Base-by-base conservation (phyloP, 805 yeast genomes). In the Diddensiella caesifluorescens region DNA sequence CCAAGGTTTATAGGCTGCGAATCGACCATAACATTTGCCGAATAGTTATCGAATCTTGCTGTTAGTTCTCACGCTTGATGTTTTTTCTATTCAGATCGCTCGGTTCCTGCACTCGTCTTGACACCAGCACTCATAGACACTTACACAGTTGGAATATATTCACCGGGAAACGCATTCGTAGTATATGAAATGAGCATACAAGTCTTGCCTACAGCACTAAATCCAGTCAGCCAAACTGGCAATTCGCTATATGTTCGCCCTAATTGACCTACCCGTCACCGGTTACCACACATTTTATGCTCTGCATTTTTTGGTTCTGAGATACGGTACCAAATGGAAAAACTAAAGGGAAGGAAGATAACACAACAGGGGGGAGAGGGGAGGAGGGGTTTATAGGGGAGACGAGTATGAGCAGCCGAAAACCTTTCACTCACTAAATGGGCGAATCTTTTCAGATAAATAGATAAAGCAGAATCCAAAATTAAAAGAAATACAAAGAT, bases 151-250 rank as follows among this genome's bases (percentile, higher is more conserved):
- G 97, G 97, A 45, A 88, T 83, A 62, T 88, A 88, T 56, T 88
- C 96, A 53, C 83, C 85, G 4, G 95, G 95, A 63, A 88, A 88
- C 23, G 94, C 84, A 61, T 87, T 88, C 40, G 95, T 85, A 22
- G 95, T 88, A 65, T 88, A 88, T 19, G 90, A 79, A 49, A 88
- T 87, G 48, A 88, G 73, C 44, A 87, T 70, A 59, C 95, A 87
- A 2, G 95, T 88, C 61, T 87, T 88, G 65, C 97, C 97, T 34
- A 88, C 96, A 42, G 95, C 95, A 64, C 81, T 68, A 22, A 7
- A 23, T 23, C 12, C 27, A 9, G 27, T 9, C 27, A 25, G 27
- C 10, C 9, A 25, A 25, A 12, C 12, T 25, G 12, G 27, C 12
- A 25, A 25, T 9, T 9, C 12, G 27, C 27, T 25, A 12, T 12